Percentiles rank a stretch among this genome's conserved stretches.
phyloP scores from a whole-genome alignment of 2,329 filamentous ascomycete genomes.

The Rhynchosporium graminicola region DNA sequence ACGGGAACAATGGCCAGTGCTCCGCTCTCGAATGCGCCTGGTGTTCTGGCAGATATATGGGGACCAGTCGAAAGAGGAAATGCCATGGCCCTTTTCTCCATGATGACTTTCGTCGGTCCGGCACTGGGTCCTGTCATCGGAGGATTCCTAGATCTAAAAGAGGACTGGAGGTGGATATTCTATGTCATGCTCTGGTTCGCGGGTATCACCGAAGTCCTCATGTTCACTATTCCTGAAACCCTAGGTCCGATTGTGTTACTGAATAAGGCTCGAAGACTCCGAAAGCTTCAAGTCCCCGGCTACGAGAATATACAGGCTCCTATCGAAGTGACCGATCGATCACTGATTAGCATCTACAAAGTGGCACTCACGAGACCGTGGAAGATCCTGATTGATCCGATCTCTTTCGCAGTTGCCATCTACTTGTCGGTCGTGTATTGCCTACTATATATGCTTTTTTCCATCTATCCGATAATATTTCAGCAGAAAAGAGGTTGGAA shows the following conservation, averaged over 20 bases:
- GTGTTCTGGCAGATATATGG: conserved; percentile 64
- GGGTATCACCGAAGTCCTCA: conserved; percentile 44
- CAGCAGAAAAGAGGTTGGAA: conserved; percentile 46
- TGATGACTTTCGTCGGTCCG: conserved; percentile 64
- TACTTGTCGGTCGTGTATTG: conserved; percentile 65
- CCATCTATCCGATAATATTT: conserved; percentile 39
- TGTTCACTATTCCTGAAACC: conserved; percentile 62
- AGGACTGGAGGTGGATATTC: conserved; percentile 55
- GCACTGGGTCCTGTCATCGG: conserved; percentile 46
- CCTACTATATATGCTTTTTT: conserved; percentile 39
- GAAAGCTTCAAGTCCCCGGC: conserved; percentile 49
- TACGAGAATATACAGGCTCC: conserved; percentile 56
- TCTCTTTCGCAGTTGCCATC: conserved; percentile 78
- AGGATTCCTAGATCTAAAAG: conserved; percentile 57
- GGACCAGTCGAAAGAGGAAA: conserved; percentile 53
- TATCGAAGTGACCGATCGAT: conserved; percentile 62
- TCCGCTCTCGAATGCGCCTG: conserved; percentile 61
- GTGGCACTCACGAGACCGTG: conserved; percentile 84
- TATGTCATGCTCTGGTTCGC: conserved; percentile 50
- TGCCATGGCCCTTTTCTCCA: conserved; percentile 64
- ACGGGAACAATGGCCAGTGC: conserved; percentile 62
- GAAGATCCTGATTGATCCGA: conserved; percentile 85
- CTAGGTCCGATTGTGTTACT: conserved; percentile 52
- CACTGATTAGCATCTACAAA: conserved; percentile 61
- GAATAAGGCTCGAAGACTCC: conserved; percentile 55